These are phyloP conservation scores for Nicotiana rustica DNA, from an alignment of 305 asterid genomes.

Conservation along the genomic window DNA sequence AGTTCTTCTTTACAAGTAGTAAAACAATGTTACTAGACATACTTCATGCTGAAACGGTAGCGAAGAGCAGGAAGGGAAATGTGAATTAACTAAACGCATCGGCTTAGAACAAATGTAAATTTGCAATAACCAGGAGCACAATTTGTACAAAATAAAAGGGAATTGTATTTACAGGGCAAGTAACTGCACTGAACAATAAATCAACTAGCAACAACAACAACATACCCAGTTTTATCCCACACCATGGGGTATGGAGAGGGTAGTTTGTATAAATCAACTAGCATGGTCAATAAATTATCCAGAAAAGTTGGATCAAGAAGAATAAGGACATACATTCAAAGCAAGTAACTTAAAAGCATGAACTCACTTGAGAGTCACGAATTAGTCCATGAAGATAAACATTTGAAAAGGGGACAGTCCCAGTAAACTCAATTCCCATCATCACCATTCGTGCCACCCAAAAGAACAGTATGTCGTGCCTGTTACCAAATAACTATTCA, in stretches of 20 bases:
- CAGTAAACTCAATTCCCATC: conserved; percentile 98
- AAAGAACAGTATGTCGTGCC: conserved; percentile 97
- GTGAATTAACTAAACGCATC: background rate
- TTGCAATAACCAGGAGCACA: background rate
- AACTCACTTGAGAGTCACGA: conserved; percentile 94
- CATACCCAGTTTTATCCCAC: no score
- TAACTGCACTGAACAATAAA: background rate
- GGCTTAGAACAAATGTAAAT: conserved; percentile 15
- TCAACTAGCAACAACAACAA: no score
- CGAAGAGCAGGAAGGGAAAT: conserved; percentile 19
- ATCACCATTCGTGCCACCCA: conserved; percentile 99
- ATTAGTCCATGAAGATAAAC: conserved; percentile 97
- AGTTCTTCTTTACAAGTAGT: conserved; percentile 23
- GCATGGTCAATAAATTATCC: background rate
- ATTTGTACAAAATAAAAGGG: background rate
- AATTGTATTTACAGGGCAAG: conserved; percentile 6
- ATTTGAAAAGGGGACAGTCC: conserved; percentile 80
- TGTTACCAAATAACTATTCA: conserved; percentile 44
- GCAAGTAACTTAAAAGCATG: conserved; percentile 24
- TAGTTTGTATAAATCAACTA: conserved; percentile 20
- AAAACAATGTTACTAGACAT: conserved; percentile 22
- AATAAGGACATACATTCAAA: background rate
- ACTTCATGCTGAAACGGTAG: conserved; percentile 7
- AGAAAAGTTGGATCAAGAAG: conserved; percentile 3
- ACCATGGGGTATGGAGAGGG: no score